Evolutionary conservation across 257 asterid genomes (phyloP).

Genomic region (Przewalskia tangutica): DNA sequence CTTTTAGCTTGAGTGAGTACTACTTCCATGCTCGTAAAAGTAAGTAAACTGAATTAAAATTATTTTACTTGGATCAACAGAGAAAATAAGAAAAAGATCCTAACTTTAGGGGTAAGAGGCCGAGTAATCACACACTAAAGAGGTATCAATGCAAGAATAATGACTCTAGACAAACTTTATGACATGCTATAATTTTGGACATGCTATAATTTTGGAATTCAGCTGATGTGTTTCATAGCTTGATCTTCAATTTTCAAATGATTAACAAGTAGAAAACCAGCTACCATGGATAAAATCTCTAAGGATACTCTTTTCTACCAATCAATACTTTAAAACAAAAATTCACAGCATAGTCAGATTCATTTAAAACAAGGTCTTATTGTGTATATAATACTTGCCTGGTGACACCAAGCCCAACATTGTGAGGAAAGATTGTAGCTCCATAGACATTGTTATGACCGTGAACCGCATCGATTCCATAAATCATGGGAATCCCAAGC

Average conservation of each 20-base stretch:
- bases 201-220: background rate
- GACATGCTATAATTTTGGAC: background rate
- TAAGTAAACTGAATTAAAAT: background rate
- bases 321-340: background rate
- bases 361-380: background rate
- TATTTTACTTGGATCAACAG: background rate
- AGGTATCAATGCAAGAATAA: background rate
- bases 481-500: slow-evolving; percentile 60
- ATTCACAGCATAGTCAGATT: background rate
- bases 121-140: background rate
- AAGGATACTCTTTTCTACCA: background rate
- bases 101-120: too few relatives aligned
- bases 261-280: background rate
- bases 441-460: slow-evolving; percentile 67
- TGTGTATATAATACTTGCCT: slow-evolving; percentile 31
- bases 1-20: background rate
- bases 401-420: slow-evolving; percentile 72
- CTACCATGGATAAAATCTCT: background rate
- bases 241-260: background rate
- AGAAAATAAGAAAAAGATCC: too few relatives aligned
- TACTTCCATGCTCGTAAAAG: background rate
- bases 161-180: background rate
- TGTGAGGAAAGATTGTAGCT: slow-evolving; percentile 69
- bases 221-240: background rate
- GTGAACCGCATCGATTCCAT: slow-evolving; percentile 67